These are phyloP conservation scores for Yamadazyma pseudoaaseri DNA, from an alignment of 1,139 yeast genomes.

Conservation along the genomic window DNA sequence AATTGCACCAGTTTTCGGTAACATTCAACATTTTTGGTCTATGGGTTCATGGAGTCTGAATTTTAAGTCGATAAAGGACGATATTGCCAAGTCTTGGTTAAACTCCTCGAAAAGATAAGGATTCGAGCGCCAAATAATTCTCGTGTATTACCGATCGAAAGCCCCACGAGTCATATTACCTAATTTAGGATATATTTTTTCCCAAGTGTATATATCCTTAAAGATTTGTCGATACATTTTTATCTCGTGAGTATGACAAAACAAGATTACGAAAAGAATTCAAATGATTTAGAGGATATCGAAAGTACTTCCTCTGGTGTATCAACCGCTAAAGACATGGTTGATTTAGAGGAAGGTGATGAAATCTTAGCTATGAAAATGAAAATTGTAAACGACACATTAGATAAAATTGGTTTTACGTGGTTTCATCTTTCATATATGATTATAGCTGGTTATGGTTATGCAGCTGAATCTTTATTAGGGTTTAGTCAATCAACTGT, in stretches of 20 bases:
- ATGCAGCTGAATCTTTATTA: conserved; percentile 21
- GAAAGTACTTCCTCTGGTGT: neutral
- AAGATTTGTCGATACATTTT: no score
- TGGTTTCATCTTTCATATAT: conserved; percentile 43
- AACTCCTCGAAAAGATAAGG: conserved; percentile 9
- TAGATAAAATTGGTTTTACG: conserved; percentile 53
- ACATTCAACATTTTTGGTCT: conserved; percentile 60
- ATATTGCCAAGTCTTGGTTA: conserved; percentile 42
- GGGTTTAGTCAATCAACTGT: conserved; percentile 40
- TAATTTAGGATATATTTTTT: no score
- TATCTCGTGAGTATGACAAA: no score
- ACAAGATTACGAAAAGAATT: no score
- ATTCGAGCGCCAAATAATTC: neutral
- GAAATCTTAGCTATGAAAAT: conserved; percentile 32
- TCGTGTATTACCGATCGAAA: no score
- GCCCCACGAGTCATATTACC: no score
- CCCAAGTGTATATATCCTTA: no score
- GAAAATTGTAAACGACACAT: conserved; percentile 41
- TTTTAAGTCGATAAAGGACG: conserved; percentile 51
- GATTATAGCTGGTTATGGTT: conserved; percentile 21
- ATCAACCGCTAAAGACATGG: conserved; percentile 13
- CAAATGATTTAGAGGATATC: no score
- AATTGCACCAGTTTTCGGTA: conserved; percentile 49
- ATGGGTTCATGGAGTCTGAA: conserved; percentile 56
- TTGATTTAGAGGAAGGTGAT: conserved; percentile 24